A percentile compares a stretch with the other conserved stretches of the same genome.
Evolutionary conservation across 2,329 filamentous ascomycete species (phyloP).

Genomic region (Aspergillus uvarum): DNA sequence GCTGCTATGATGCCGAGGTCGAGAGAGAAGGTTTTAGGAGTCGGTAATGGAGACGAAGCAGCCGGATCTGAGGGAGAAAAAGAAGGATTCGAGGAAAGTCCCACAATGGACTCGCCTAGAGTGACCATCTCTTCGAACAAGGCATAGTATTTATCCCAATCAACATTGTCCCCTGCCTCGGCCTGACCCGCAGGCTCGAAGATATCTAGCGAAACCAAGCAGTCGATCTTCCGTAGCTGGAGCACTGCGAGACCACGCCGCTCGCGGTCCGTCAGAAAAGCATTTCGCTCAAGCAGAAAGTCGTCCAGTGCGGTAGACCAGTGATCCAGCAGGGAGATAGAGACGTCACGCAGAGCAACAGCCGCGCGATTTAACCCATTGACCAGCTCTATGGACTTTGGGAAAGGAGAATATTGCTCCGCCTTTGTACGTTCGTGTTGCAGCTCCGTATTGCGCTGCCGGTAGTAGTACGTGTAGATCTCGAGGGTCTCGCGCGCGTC

Average conservation of each 20-base stretch:
- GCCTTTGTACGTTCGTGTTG: neutral
- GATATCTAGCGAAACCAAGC: neutral
- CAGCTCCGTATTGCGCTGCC: neutral
- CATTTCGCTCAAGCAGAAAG: neutral
- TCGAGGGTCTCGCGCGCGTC: slow-evolving; percentile 2
- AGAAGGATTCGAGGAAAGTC: neutral
- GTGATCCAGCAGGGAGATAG: neutral
- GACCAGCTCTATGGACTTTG: neutral
- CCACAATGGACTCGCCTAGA: neutral
- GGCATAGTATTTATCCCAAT: neutral
- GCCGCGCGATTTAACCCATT: neutral
- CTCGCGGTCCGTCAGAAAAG: neutral
- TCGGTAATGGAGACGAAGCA: too few relatives aligned
- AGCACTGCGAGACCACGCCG: neutral
- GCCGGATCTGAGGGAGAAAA: neutral
- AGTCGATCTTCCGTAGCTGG: neutral
- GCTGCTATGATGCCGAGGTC: neutral
- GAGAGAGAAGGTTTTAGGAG: neutral
- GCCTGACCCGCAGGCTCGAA: neutral
- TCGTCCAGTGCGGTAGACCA: neutral
- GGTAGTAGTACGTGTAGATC: slow-evolving; percentile 1
- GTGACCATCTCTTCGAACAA: neutral
- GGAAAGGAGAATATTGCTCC: too few relatives aligned
- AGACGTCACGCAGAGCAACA: neutral
- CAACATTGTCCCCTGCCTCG: neutral